Conservation (phyloP, 2,329 filamentous ascomycete genomes). For the Aspergillus pseudoterreus region DNA sequence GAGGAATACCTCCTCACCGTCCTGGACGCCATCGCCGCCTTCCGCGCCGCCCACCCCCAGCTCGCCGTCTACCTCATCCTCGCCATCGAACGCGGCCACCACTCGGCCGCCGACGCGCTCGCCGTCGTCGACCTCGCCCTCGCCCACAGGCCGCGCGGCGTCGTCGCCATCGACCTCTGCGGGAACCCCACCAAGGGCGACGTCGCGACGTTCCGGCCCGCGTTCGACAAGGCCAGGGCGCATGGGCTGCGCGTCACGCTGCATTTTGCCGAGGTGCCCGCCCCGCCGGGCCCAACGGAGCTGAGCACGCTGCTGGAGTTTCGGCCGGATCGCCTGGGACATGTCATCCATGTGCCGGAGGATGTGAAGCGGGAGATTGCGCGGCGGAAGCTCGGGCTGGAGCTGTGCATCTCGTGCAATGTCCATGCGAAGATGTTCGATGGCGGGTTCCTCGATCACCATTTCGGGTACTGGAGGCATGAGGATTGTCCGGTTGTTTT, state of each 20-base stretch:
- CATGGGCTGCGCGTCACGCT: constrained; percentile 63
- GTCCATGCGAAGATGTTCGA: constrained; percentile 70
- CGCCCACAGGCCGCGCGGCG: constrained; percentile 49
- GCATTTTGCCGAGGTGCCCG: constrained; percentile 73
- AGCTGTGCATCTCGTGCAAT: constrained; percentile 78
- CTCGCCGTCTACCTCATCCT: constrained; percentile 67
- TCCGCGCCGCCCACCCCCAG: constrained; percentile 36
- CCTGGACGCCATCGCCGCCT: constrained; percentile 58
- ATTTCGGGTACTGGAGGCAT: constrained; percentile 70
- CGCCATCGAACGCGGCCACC: constrained; percentile 67
- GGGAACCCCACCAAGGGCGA: constrained; percentile 67
- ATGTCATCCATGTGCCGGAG: constrained; percentile 71
- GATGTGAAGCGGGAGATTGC: constrained; percentile 56
- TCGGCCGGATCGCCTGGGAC: constrained; percentile 66
- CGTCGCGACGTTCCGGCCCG: constrained; percentile 56
- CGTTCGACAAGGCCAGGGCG: constrained; percentile 56
- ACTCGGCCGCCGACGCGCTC: constrained; percentile 55
- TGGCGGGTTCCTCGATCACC: constrained; percentile 64
- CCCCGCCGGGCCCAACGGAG: constrained; percentile 51
- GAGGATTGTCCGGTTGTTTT: constrained; percentile 61
- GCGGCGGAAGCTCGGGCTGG: constrained; percentile 58
- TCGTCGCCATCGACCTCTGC: constrained; percentile 75
- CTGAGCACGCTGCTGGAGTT: constrained; percentile 62
- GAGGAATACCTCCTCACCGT: constrained; percentile 63
- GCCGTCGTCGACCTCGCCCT: constrained; percentile 63